Evolutionary conservation across 352 stramenopile species (phyloP).

Genomic region (Globisporangium nodosum): DNA sequence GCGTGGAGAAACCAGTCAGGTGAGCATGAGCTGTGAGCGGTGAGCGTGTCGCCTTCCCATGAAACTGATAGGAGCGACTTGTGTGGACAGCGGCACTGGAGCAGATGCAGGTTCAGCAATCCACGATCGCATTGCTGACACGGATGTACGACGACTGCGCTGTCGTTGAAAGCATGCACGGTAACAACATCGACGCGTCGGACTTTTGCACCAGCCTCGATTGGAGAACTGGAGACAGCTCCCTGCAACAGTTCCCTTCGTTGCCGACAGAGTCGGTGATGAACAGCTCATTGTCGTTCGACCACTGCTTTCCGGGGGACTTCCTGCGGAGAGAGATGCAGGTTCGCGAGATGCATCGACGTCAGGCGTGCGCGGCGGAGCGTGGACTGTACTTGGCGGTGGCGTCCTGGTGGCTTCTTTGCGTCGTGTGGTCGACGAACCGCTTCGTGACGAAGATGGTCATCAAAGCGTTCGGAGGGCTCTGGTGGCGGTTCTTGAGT

Average conservation of each 20-base stretch:
- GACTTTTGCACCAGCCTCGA: slow-evolving; percentile 1
- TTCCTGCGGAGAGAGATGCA: background rate
- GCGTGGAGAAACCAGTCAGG: slow-evolving; percentile 8
- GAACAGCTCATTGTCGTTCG: background rate
- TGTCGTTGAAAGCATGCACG: background rate
- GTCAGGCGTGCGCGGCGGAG: slow-evolving; percentile 44
- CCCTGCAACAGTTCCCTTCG: background rate
- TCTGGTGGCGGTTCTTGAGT: slow-evolving; percentile 60
- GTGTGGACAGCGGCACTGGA: background rate
- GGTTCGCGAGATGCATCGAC: slow-evolving; percentile 27
- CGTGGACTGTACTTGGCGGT: slow-evolving; percentile 51
- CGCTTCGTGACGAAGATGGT: slow-evolving; percentile 43
- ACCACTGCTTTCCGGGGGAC: slow-evolving; percentile 3
- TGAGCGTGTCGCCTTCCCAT: background rate
- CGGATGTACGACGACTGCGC: slow-evolving; percentile 5
- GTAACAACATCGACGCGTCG: background rate
- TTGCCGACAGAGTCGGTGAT: background rate
- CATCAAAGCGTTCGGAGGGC: slow-evolving; percentile 30
- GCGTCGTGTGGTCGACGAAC: slow-evolving; percentile 36
- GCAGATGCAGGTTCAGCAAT: background rate
- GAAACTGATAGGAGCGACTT: background rate
- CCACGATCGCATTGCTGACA: slow-evolving; percentile 2
- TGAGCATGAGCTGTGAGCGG: background rate
- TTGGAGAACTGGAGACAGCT: background rate
- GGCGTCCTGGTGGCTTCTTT: slow-evolving; percentile 59